These are phyloP conservation scores for Pachysandra terminalis DNA, from an alignment of 164 flowering plant species.

Conservation along the genomic window DNA sequence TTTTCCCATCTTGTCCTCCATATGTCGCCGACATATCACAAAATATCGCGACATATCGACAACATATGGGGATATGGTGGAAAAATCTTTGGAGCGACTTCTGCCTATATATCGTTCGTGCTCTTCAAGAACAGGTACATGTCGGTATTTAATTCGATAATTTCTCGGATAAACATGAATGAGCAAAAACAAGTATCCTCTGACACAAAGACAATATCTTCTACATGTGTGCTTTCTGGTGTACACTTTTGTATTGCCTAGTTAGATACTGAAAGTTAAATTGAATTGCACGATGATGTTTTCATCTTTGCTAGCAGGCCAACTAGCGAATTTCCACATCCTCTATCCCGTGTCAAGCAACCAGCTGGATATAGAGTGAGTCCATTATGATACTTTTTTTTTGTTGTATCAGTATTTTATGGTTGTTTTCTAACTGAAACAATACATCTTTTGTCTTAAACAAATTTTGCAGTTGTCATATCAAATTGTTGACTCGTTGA, in stretches of 20 bases:
- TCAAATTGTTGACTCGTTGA: slow-evolving; percentile 95
- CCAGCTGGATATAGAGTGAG: slow-evolving; percentile 91
- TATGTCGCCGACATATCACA: no score
- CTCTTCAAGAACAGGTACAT: no score
- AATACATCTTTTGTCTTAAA: not conserved
- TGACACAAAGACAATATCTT: not conserved
- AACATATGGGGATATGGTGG: no score
- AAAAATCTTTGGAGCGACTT: no score
- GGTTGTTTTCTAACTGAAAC: not conserved
- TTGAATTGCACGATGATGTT: slow-evolving; percentile 5
- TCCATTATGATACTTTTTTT: slow-evolving; percentile 3
- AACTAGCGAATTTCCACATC: slow-evolving; percentile 98
- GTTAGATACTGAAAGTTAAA: not conserved
- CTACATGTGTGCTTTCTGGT: not conserved
- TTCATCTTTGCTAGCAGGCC: slow-evolving; percentile 53
- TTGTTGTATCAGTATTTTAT: slow-evolving; percentile 1
- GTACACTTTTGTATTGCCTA: slow-evolving; percentile 2
- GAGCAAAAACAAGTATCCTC: not conserved
- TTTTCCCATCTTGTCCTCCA: no score
- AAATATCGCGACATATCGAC: no score
- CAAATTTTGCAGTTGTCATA: slow-evolving; percentile 73
- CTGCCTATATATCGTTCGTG: no score
- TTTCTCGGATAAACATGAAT: not conserved
- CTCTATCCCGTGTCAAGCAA: slow-evolving; percentile 95
- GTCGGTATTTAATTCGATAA: no score